These are phyloP conservation scores for Trichoderma sp. DNA, from an alignment of 2,329 filamentous ascomycete genomes.

Conservation along the genomic window DNA sequence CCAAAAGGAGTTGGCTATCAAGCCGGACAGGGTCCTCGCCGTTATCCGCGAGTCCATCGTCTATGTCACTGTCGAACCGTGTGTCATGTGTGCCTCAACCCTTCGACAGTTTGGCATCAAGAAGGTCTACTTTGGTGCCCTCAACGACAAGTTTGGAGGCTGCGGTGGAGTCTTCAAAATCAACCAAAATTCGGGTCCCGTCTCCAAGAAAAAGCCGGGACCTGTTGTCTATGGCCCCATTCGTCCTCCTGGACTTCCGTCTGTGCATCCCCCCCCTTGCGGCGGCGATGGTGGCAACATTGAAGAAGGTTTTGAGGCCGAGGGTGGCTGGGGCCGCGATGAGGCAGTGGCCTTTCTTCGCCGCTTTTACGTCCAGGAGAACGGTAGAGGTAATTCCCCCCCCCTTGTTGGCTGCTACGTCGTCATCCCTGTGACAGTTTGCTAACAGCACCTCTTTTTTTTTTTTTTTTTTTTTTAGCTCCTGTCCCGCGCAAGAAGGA, in stretches of 20 bases:
- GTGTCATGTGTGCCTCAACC: conserved; percentile 96
- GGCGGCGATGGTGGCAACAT: conserved; percentile 63
- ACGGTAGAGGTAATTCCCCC: conserved; percentile 68
- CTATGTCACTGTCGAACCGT: conserved; percentile 97
- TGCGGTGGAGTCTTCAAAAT: conserved; percentile 90
- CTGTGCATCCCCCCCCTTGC: conserved; percentile 34
- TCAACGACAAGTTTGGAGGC: conserved; percentile 95
- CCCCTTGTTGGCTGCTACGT: background rate
- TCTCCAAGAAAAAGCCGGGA: conserved; percentile 33
- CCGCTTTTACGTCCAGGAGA: conserved; percentile 97
- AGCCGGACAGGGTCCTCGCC: no score
- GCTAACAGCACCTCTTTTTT: conserved; percentile 22
- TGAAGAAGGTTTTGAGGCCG: conserved; percentile 75
- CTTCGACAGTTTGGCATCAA: conserved; percentile 84
- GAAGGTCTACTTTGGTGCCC: conserved; percentile 89
- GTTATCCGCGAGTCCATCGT: conserved; percentile 71
- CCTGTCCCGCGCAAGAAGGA: conserved; percentile 55
- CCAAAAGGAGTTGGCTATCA: conserved; percentile 53
- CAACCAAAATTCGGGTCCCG: conserved; percentile 59
- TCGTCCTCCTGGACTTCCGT: no score
- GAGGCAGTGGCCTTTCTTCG: conserved; percentile 90
- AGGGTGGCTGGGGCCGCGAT: conserved; percentile 83
- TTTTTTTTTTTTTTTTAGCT: no score
- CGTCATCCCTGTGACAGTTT: background rate
- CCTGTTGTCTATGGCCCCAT: no score